These are phyloP conservation scores for Parafenestella ontariensis DNA, from an alignment of 2,329 filamentous ascomycete genomes.

Conservation along the genomic window DNA sequence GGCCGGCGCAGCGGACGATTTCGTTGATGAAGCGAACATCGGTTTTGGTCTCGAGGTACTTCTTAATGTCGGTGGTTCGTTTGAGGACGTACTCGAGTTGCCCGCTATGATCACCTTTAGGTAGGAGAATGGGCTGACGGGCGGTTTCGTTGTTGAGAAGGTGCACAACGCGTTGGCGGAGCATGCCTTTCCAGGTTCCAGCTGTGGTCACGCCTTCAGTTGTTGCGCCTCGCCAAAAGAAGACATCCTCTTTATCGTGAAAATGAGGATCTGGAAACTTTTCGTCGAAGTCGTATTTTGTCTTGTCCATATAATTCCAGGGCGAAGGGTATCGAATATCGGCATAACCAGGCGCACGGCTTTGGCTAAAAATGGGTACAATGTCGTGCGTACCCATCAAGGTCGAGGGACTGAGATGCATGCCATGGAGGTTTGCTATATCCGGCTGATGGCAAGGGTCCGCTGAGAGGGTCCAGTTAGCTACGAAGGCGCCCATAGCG, in stretches of 20 bases:
- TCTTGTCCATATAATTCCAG: slow-evolving; percentile 68
- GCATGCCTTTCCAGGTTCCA: slow-evolving; percentile 71
- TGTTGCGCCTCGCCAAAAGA: slow-evolving; percentile 79
- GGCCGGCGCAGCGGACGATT: slow-evolving; percentile 62
- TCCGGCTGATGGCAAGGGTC: slow-evolving; percentile 81
- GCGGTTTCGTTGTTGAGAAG: slow-evolving; percentile 51
- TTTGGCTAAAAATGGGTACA: slow-evolving; percentile 77
- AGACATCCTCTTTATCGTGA: slow-evolving; percentile 65
- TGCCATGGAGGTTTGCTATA: slow-evolving; percentile 73
- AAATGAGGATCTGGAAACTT: slow-evolving; percentile 64
- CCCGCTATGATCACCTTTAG: slow-evolving; percentile 57
- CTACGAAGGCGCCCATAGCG: slow-evolving; percentile 70
- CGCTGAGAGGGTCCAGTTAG: slow-evolving; percentile 69
- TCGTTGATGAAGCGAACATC: slow-evolving; percentile 67
- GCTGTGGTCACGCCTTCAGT: slow-evolving; percentile 58
- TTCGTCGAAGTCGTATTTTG: slow-evolving; percentile 59
- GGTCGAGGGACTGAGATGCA: slow-evolving; percentile 71
- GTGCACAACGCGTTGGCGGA: slow-evolving; percentile 74
- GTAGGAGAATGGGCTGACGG: slow-evolving; percentile 42
- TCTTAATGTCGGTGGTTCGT: slow-evolving; percentile 61
- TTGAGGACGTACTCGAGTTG: slow-evolving; percentile 66
- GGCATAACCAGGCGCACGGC: slow-evolving; percentile 73
- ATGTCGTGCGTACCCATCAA: slow-evolving; percentile 69
- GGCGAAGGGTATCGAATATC: slow-evolving; percentile 77
- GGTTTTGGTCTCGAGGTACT: slow-evolving; percentile 55